phyloP scores from a whole-genome alignment of 2,329 filamentous ascomycete species.

The Shiraia bambusicola region DNA sequence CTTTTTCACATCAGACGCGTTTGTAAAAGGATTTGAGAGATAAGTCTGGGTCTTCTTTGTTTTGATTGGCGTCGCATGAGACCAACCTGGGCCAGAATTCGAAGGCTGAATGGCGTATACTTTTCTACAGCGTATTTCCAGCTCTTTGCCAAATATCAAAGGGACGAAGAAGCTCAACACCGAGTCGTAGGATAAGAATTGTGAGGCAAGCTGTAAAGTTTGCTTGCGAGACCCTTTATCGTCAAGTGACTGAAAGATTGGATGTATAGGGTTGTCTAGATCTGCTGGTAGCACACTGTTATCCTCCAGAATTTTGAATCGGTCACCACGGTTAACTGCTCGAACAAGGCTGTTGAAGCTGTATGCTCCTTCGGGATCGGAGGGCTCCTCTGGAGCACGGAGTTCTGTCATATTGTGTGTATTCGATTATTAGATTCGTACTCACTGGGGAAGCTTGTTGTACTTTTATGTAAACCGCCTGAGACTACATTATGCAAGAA shows the following conservation, averaged over 20 bases:
- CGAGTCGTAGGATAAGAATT: slow-evolving; percentile 32
- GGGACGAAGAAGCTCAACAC: slow-evolving; percentile 36
- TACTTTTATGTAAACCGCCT: no score
- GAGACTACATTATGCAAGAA: not conserved
- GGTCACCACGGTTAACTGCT: slow-evolving; percentile 31
- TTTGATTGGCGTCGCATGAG: slow-evolving; percentile 8
- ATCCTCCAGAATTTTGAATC: slow-evolving; percentile 35
- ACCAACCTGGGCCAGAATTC: slow-evolving; percentile 16
- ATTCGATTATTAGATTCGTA: no score
- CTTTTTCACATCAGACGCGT: slow-evolving; percentile 12
- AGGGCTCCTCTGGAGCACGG: slow-evolving; percentile 5
- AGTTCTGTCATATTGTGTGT: slow-evolving; percentile 6
- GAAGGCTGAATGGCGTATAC: slow-evolving; percentile 21
- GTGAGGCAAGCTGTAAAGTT: slow-evolving; percentile 35
- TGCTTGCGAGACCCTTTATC: slow-evolving; percentile 17
- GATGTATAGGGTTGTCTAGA: slow-evolving; percentile 33
- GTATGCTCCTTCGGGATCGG: slow-evolving; percentile 1
- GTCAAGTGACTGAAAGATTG: slow-evolving; percentile 29
- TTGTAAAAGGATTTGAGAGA: slow-evolving; percentile 23
- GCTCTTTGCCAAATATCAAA: slow-evolving; percentile 26
- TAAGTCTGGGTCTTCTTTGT: slow-evolving; percentile 15
- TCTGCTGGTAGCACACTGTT: slow-evolving; percentile 20
- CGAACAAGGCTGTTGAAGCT: slow-evolving; percentile 22
- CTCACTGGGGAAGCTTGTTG: no score
- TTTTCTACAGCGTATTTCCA: slow-evolving; percentile 7